A percentile compares a stretch with the other conserved stretches of the same genome.
These are phyloP conservation scores for Odonthalia washingtoniensis DNA, from an alignment of 31 red algal genomes.

Conservation along the genomic window DNA sequence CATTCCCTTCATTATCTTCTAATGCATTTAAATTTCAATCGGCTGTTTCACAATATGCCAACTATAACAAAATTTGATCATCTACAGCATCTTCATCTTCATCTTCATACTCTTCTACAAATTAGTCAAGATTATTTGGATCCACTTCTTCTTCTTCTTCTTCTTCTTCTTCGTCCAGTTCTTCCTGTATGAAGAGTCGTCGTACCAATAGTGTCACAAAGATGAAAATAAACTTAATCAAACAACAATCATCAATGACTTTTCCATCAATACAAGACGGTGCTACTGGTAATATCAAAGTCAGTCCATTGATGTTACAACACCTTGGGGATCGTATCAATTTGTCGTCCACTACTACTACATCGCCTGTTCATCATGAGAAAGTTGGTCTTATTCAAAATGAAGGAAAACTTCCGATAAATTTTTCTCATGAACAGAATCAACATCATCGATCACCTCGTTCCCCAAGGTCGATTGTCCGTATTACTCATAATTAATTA, in stretches of 20 bases:
- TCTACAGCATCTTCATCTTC: neutral
- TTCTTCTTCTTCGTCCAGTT: neutral
- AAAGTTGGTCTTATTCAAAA: no score
- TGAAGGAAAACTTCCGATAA: neutral
- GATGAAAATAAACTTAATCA: no score
- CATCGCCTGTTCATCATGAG: no score
- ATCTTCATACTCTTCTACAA: neutral
- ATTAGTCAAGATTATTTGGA: neutral
- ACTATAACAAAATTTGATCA: neutral
- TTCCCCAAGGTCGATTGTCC: neutral
- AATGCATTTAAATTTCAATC: neutral
- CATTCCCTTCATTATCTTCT: conserved; percentile 3
- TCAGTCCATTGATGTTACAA: no score
- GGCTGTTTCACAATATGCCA: neutral
- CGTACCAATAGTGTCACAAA: no score
- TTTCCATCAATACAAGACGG: no score
- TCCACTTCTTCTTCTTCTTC: neutral
- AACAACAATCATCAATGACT: no score
- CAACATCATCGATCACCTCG: neutral
- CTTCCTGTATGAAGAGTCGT: no score
- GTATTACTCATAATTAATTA: no score
- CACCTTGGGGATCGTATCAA: no score
- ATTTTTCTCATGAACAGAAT: neutral
- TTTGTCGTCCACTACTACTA: no score
- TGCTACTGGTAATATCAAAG: no score